phyloP scores from a whole-genome alignment of 345 rosid genomes.

The Corymbia maculata region DNA sequence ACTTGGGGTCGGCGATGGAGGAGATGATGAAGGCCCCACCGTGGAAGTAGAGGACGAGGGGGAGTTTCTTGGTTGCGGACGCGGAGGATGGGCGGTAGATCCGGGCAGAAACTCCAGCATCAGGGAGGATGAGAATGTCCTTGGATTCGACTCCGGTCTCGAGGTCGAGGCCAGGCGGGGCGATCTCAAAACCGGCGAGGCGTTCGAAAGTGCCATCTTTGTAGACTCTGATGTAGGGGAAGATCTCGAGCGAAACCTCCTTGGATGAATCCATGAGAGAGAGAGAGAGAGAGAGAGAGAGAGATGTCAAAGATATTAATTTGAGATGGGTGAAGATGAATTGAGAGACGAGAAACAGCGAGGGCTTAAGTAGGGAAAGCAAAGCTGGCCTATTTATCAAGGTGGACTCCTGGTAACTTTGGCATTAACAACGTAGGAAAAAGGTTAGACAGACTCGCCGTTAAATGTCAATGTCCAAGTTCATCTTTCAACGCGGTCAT shows the following conservation, averaged over 20 bases:
- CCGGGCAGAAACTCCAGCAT: conserved; percentile 47
- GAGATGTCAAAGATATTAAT: background rate
- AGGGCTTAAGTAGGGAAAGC: background rate
- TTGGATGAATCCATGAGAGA: conserved; percentile 22
- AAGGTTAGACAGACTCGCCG: background rate
- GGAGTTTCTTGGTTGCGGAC: conserved; percentile 23
- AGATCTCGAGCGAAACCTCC: conserved; percentile 30
- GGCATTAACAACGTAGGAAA: background rate
- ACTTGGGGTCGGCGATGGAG: conserved; percentile 42
- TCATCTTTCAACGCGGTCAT: background rate
- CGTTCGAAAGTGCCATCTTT: conserved; percentile 55
- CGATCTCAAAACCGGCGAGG: conserved; percentile 37
- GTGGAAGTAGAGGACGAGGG: conserved; percentile 65
- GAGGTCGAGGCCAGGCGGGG: conserved; percentile 47
- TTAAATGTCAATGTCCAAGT: background rate
- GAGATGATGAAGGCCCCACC: conserved; percentile 77
- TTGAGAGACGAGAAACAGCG: background rate
- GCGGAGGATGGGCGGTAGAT: conserved; percentile 39
- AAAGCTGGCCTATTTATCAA: background rate
- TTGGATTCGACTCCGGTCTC: conserved; percentile 46
- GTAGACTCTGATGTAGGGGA: conserved; percentile 52
- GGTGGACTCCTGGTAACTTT: background rate
- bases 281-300: background rate
- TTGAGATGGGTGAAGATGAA: background rate
- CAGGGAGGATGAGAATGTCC: conserved; percentile 42